A percentile compares a stretch with the other conserved stretches of the same genome.
Conservation (phyloP, 2,329 filamentous ascomycete species). For the Aspergillus ibericus region DNA sequence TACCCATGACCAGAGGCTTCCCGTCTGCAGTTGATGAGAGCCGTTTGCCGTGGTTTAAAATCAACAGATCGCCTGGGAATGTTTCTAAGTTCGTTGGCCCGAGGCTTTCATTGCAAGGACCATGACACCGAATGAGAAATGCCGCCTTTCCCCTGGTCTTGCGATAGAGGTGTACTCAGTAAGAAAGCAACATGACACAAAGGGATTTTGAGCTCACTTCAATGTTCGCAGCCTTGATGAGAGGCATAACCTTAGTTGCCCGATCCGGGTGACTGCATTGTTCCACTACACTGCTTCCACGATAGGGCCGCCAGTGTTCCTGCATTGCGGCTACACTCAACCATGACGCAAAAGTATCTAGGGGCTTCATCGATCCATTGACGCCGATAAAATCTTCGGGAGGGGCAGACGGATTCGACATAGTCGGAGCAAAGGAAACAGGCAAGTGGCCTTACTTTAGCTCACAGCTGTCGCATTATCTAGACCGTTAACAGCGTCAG, state of each 20-base stretch:
- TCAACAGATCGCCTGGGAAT: neutral
- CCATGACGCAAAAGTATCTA: neutral
- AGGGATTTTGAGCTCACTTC: neutral
- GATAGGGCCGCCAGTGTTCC: neutral
- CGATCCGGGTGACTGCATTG: neutral
- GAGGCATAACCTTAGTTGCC: neutral
- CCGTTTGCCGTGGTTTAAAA: neutral
- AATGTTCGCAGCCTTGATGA: neutral
- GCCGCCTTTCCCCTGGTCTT: neutral
- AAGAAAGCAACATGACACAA: neutral
- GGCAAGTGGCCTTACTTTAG: neutral
- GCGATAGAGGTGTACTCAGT: neutral
- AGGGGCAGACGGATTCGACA: neutral
- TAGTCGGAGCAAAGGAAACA: neutral
- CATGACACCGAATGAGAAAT: neutral
- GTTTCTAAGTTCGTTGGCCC: neutral
- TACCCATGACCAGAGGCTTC: neutral
- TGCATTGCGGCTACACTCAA: neutral
- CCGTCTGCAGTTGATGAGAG: neutral
- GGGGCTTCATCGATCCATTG: neutral
- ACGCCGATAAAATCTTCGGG: neutral
- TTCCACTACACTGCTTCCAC: neutral
- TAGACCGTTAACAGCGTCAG: neutral
- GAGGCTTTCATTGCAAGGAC: neutral
- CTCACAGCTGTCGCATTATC: neutral